Percentiles rank a stretch among this genome's conserved stretches.
These are phyloP conservation scores for Chaetoceros tenuissimus DNA, from an alignment of 108 stramenopile species.

Conservation along the genomic window DNA sequence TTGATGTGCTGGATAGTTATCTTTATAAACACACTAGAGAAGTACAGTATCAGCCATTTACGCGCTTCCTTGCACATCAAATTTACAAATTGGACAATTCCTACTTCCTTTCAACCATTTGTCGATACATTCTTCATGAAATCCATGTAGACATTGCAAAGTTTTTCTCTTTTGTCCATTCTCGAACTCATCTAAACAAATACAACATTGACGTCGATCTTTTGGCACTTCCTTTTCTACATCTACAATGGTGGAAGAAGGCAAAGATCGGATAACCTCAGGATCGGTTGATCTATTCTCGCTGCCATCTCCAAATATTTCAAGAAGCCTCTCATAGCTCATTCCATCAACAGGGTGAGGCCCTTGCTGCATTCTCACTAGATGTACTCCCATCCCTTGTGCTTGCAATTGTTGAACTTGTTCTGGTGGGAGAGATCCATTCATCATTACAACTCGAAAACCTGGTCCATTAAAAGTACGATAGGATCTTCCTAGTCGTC, in stretches of 20 bases:
- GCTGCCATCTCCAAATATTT: conserved; percentile 51
- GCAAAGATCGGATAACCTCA: conserved; percentile 35
- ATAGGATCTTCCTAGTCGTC: background rate
- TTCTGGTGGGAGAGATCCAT: background rate
- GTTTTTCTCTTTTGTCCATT: conserved; percentile 57
- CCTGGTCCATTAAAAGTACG: background rate
- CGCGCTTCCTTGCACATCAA: background rate
- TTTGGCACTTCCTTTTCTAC: conserved; percentile 29
- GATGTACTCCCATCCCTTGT: background rate
- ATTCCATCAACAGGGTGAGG: conserved; percentile 26
- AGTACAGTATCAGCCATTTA: too few species aligned
- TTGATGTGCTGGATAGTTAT: too few species aligned
- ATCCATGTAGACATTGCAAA: conserved; percentile 78
- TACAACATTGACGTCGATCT: conserved; percentile 56
- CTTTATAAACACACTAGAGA: too few species aligned
- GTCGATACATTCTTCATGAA: conserved; percentile 76
- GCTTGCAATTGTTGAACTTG: background rate
- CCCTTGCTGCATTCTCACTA: background rate
- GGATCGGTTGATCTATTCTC: conserved; percentile 52
- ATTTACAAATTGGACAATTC: conserved; percentile 71
- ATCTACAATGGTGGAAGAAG: conserved; percentile 13
- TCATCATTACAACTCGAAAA: background rate
- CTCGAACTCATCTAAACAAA: conserved; percentile 82
- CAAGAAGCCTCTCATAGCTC: conserved; percentile 51
- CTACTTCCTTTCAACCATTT: conserved; percentile 70